phyloP scores from a whole-genome alignment of 1,284 basidiomycete species.

The Inonotus hispidus region DNA sequence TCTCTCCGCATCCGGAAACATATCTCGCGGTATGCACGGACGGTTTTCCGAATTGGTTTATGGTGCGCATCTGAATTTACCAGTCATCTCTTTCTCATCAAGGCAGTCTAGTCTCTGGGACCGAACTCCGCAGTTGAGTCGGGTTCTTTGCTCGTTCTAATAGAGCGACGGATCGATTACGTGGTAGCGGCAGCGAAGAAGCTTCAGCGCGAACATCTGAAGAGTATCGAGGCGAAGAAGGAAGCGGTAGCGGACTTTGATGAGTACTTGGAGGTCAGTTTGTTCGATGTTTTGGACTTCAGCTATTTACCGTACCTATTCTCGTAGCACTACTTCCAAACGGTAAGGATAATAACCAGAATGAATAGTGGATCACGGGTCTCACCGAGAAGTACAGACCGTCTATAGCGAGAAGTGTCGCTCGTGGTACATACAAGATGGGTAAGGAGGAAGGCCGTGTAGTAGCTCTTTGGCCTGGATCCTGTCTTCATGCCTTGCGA shows the following conservation, averaged over 20 bases:
- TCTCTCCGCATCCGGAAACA: slow-evolving; percentile 46
- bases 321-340: slow-evolving; percentile 42
- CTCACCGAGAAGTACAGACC: slow-evolving; percentile 33
- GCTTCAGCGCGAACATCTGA: slow-evolving; percentile 52
- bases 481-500: slow-evolving; percentile 45
- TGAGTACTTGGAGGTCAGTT: slow-evolving; percentile 42
- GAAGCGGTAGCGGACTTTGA: slow-evolving; percentile 56
- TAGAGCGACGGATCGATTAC: slow-evolving; percentile 53
- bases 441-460: slow-evolving; percentile 53
- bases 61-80: slow-evolving; percentile 26
- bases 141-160: slow-evolving; percentile 44
- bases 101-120: slow-evolving; percentile 26
- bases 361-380: not conserved
- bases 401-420: slow-evolving; percentile 53
- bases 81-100: too few species aligned
- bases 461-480: slow-evolving; percentile 56
- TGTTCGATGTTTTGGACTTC: too few species aligned
- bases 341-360: slow-evolving; percentile 26
- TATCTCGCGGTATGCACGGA: slow-evolving; percentile 54
- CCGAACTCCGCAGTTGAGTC: slow-evolving; percentile 50
- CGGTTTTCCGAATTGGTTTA: slow-evolving; percentile 60
- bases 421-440: slow-evolving; percentile 66
- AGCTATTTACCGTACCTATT: too few species aligned
- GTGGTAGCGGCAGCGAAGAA: slow-evolving; percentile 46
- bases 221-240: slow-evolving; percentile 49